Base-by-base conservation (phyloP, 31 red algal species). In the Odonthalia washingtoniensis region DNA sequence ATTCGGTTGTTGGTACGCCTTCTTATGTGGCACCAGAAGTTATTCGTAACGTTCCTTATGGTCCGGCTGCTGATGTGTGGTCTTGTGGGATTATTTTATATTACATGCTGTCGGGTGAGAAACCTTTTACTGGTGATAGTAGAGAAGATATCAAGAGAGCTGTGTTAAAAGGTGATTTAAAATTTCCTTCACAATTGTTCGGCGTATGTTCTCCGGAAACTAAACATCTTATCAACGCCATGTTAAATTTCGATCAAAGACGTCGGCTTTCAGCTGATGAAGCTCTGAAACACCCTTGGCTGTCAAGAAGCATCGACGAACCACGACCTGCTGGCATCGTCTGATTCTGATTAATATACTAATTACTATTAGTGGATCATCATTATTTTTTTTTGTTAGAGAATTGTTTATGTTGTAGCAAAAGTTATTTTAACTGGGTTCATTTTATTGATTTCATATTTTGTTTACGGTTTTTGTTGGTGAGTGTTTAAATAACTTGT, bases 61-160 rank as follows among this genome's bases (percentile, higher is more conserved):
- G 92, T n/a, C 73, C 89, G 49, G 62, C 91, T 3, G 91, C 91
- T 27, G 96, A 98, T 81, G 85, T 98, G 39, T 98, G 88, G 87
- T 83, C 87, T 40, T 89, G 86, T 52, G 93, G 93, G 27, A 73
- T 95, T 3, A 24, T 95, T 69, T 82, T 95, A 0, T 95, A 95
- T 76, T 90, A 82, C 40, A 89, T 95, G 81, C 93, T 95, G 0
- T 44, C 82, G 24, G 93, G 93, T n/a, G 82, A 83, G 39, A 40
- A 81, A 9, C 87, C 93, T 41, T 95, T 89, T 62, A 78, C 74
- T 45, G 92, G 87, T 46, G 82, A 90, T 32, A 90, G 52, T 1
- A 42, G 93, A 5, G 87, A 90, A 5, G 93, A 95, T 27, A 87
- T 90, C 44, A 90, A 95, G 77, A 62, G 88, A 12, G 57, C 74